Evolutionary conservation across 352 stramenopile species (phyloP).

Genomic region (Phytophthora chlamydospora): DNA sequence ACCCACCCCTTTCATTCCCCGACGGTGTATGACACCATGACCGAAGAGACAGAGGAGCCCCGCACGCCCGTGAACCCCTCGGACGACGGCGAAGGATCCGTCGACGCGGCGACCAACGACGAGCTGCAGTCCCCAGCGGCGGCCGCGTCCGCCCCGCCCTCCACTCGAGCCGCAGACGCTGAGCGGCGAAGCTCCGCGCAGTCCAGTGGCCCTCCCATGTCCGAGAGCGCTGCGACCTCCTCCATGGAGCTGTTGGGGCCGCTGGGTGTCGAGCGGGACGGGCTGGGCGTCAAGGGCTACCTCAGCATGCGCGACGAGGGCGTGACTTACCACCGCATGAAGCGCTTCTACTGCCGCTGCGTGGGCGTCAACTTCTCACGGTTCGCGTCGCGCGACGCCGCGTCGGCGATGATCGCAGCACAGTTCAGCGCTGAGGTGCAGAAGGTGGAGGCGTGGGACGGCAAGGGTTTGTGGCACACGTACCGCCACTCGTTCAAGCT

Average conservation of each 20-base stretch:
- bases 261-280: conserved; percentile 59
- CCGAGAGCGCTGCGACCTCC: conserved; percentile 27
- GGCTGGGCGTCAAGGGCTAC: conserved; percentile 76
- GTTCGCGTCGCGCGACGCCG: conserved; percentile 71
- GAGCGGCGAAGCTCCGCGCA: conserved; percentile 21
- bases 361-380: conserved; percentile 83
- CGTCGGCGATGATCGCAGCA: conserved; percentile 62
- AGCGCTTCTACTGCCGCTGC: conserved; percentile 82
- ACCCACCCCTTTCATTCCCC: background rate
- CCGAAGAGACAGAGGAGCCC: conserved; percentile 21
- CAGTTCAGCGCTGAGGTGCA: conserved; percentile 72
- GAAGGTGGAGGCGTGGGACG: conserved; percentile 86
- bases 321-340: conserved; percentile 88
- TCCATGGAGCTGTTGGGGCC: conserved; percentile 36
- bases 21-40: conserved; percentile 37
- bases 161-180: conserved; percentile 18
- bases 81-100: conserved; percentile 28
- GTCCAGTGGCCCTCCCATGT: conserved; percentile 29
- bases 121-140: conserved; percentile 22
- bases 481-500: conserved; percentile 89
- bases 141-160: conserved; percentile 20
- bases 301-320: conserved; percentile 85
- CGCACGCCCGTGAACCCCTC: conserved; percentile 21
- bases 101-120: conserved; percentile 15
- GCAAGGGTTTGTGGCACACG: conserved; percentile 78